Evolutionary conservation across 179 eudicot genomes (phyloP).

Genomic region (Beta lomatogona): DNA sequence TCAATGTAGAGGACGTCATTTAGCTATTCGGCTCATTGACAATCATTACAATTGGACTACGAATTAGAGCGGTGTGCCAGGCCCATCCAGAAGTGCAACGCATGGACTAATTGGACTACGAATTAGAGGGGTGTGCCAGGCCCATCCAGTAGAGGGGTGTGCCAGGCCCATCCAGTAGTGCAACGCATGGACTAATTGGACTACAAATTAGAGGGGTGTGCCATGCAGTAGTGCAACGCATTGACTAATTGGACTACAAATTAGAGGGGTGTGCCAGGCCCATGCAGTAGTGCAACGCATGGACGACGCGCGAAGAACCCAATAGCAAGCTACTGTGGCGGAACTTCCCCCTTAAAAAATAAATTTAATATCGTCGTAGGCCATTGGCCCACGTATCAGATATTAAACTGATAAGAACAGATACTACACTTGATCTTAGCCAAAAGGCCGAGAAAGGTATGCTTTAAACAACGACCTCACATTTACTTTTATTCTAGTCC

Average conservation of each 20-base stretch:
- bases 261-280: not conserved
- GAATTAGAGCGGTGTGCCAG: not conserved
- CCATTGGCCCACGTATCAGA: slow-evolving; percentile 10
- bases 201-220: not conserved
- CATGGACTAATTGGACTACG: not conserved
- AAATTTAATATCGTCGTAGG: slow-evolving; percentile 1
- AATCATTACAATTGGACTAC: not conserved
- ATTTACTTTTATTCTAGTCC: too few relatives aligned
- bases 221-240: not conserved
- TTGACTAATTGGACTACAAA: not conserved
- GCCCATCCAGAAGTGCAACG: not conserved
- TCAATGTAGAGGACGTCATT: too few relatives aligned
- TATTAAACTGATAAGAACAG: slow-evolving; percentile 12
- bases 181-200: not conserved
- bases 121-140: too few relatives aligned
- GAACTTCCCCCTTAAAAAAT: not conserved
- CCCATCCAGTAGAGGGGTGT: not conserved
- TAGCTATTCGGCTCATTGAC: too few relatives aligned
- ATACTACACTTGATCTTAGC: slow-evolving; percentile 13
- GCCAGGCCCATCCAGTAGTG: slow-evolving; percentile 1
- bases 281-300: not conserved
- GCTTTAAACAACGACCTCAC: too few relatives aligned
- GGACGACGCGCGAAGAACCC: not conserved
- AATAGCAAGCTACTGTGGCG: not conserved
- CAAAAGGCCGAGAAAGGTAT: slow-evolving; percentile 12